Percentiles rank a stretch among this genome's conserved stretches.
Conservation (phyloP, 257 asterid genomes). For the Anisodus acutangulus region DNA sequence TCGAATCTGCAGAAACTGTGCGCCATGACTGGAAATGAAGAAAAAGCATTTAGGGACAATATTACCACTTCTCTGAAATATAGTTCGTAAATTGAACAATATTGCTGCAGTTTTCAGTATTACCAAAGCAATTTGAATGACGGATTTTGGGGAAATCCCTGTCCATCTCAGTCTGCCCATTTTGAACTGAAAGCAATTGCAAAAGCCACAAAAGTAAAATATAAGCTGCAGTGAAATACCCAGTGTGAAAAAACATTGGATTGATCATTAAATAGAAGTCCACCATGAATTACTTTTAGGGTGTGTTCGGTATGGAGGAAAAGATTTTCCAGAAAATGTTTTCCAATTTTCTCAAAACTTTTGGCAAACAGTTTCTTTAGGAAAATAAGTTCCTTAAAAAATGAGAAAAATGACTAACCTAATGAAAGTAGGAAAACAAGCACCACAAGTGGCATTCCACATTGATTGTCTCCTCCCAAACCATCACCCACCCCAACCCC, state of each 20-base stretch:
- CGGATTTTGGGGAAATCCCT: slow-evolving; percentile 44
- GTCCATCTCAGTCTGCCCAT: slow-evolving; percentile 49
- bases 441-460: no score
- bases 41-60: not conserved
- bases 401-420: no score
- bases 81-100: not conserved
- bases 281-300: not conserved
- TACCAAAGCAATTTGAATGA: slow-evolving; percentile 54
- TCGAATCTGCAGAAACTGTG: slow-evolving; percentile 40
- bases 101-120: not conserved
- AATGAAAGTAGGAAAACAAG: no score
- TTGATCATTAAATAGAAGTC: not conserved
- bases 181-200: slow-evolving; percentile 16
- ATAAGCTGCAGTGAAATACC: not conserved
- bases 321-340: no score
- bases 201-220: not conserved
- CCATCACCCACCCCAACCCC: no score
- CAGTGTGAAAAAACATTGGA: not conserved
- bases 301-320: no score
- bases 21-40: slow-evolving; percentile 39
- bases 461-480: no score
- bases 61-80: not conserved
- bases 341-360: no score
- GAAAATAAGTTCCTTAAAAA: no score
- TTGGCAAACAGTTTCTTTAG: no score